Percentiles rank a stretch among this genome's conserved stretches.
These are phyloP conservation scores for Thecaphora thlaspeos DNA, from an alignment of 1,284 basidiomycete genomes.

Conservation along the genomic window DNA sequence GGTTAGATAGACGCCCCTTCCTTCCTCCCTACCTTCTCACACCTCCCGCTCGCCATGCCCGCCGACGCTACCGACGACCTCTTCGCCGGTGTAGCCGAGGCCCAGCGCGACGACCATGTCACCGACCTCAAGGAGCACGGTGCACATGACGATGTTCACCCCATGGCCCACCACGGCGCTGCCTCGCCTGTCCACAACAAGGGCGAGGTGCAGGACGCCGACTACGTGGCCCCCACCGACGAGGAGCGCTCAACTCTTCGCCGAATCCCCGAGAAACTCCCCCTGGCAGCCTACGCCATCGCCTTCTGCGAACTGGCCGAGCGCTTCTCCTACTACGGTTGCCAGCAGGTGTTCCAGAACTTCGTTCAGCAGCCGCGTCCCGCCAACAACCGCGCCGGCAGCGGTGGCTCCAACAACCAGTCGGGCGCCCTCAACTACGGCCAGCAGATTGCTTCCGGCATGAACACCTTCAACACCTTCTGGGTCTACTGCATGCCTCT, in stretches of 20 bases:
- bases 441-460: constrained; percentile 50
- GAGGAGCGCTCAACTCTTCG: constrained; percentile 48
- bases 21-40: not conserved
- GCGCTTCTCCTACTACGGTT: constrained; percentile 56
- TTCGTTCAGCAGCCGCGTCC: constrained; percentile 50
- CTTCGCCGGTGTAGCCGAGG: constrained; percentile 32
- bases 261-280: constrained; percentile 52
- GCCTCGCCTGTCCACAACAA: constrained; percentile 14
- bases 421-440: constrained; percentile 53
- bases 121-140: constrained; percentile 27
- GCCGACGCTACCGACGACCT: constrained; percentile 32
- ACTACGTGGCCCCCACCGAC: constrained; percentile 39
- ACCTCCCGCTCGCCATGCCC: constrained; percentile 14
- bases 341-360: constrained; percentile 52
- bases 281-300: constrained; percentile 49
- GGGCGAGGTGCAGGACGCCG: constrained; percentile 18
- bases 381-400: constrained; percentile 38
- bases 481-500: constrained; percentile 53
- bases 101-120: constrained; percentile 19
- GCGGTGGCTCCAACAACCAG: constrained; percentile 34
- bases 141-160: constrained; percentile 21
- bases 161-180: constrained; percentile 29
- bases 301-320: constrained; percentile 57
- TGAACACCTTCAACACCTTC: constrained; percentile 55
- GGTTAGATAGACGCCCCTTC: too few species aligned